Evolutionary conservation across 805 yeast species (phyloP).

Genomic region (Sugiyamaella valdiviana): DNA sequence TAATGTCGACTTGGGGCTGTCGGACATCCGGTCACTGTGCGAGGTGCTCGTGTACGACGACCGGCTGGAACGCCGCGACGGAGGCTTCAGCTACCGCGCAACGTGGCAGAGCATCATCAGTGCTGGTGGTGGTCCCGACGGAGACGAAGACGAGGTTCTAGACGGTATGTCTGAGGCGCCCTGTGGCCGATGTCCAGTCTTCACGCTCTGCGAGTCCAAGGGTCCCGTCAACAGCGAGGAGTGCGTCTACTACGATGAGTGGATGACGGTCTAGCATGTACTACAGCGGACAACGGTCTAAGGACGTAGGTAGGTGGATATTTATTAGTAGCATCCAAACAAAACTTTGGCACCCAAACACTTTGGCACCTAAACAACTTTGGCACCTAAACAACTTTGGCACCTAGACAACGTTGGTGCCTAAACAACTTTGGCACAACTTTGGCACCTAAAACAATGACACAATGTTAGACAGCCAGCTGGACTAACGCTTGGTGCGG

Average conservation of each 20-base stretch:
- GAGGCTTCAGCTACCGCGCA: constrained; percentile 63
- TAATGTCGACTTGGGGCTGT: constrained; percentile 65
- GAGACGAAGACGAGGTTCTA: constrained; percentile 13
- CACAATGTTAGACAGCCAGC: not conserved
- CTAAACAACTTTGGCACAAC: no score
- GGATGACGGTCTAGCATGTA: constrained; percentile 24
- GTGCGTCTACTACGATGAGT: constrained; percentile 31
- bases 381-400: no score
- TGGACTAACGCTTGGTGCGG: constrained; percentile 19
- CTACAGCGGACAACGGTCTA: not conserved
- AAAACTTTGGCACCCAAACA: no score
- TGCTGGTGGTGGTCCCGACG: constrained; percentile 42
- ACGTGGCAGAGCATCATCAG: constrained; percentile 78
- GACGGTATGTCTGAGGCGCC: constrained; percentile 30
- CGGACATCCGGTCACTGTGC: constrained; percentile 75
- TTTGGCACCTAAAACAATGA: not conserved
- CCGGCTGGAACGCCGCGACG: constrained; percentile 59
- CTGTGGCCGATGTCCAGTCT: constrained; percentile 30
- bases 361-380: no score
- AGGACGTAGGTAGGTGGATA: not conserved
- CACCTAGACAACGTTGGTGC: no score
- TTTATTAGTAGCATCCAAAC: not conserved
- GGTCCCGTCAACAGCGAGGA: constrained; percentile 31
- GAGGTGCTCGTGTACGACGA: constrained; percentile 86
- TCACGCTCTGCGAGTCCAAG: constrained; percentile 23